phyloP scores from a whole-genome alignment of 2,329 filamentous ascomycete species.

The Xylariaceae sp. region DNA sequence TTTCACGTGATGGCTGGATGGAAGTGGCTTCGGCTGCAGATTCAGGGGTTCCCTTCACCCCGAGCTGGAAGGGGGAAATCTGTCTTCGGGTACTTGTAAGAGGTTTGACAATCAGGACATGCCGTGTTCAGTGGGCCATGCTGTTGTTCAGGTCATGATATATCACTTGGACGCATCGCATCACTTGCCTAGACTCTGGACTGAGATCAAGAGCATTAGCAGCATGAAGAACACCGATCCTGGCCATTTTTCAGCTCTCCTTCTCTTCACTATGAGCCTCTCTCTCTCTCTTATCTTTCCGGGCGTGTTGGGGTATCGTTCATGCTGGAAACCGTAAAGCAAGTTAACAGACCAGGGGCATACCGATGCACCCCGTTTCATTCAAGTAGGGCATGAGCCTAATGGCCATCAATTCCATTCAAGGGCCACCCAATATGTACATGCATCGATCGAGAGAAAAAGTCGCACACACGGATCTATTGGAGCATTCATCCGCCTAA shows the following conservation, averaged over 20 bases:
- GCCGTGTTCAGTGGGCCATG: neutral
- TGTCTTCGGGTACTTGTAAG: neutral
- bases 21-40: neutral
- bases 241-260: neutral
- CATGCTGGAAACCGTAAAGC: neutral
- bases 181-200: neutral
- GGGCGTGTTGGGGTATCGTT: neutral
- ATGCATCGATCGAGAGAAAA: conserved; percentile 16
- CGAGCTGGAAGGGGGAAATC: neutral
- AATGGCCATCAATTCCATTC: conserved; percentile 19
- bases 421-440: conserved; percentile 24
- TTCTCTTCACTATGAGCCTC: neutral
- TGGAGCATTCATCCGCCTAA: conserved; percentile 32
- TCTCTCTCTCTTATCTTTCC: neutral
- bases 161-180: neutral
- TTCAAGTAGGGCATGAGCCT: neutral
- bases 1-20: neutral
- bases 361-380: conserved; percentile 8
- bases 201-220: neutral
- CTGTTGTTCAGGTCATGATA: neutral
- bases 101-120: neutral
- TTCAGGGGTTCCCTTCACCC: neutral
- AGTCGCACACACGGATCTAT: conserved; percentile 13
- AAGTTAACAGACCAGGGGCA: neutral
- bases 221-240: neutral